Evolutionary conservation across 768 basidiomycete genomes (phyloP).

Genomic region (Macrolepiota dolichaula): DNA sequence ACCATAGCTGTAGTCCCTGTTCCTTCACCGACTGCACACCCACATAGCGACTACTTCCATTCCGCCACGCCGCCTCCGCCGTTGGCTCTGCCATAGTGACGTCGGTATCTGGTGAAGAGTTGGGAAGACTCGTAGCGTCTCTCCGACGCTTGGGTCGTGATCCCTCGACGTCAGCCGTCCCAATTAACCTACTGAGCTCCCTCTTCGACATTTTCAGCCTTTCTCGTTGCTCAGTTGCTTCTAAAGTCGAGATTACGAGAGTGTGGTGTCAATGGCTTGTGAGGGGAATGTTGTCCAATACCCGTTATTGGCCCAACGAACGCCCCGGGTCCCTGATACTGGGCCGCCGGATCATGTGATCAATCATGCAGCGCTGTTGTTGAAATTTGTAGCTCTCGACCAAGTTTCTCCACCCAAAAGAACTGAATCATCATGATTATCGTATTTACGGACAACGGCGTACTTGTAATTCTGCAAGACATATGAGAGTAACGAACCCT

Average conservation of each 20-base stretch:
- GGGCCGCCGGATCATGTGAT: constrained; percentile 9
- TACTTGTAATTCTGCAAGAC: not conserved
- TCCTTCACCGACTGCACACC: constrained; percentile 49
- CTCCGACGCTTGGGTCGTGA: constrained; percentile 43
- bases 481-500: not conserved
- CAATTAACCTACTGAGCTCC: constrained; percentile 32
- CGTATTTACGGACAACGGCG: not conserved
- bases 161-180: constrained; percentile 30
- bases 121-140: constrained; percentile 29
- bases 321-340: not conserved
- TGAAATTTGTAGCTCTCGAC: constrained; percentile 15
- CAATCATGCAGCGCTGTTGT: constrained; percentile 10
- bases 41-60: constrained; percentile 19
- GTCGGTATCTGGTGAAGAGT: constrained; percentile 38
- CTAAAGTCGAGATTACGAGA: not conserved
- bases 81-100: constrained; percentile 31
- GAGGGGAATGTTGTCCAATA: constrained; percentile 5
- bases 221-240: not conserved
- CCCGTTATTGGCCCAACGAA: constrained; percentile 4
- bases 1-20: constrained; percentile 71
- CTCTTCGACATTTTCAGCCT: constrained; percentile 35
- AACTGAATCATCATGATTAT: not conserved
- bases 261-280: not conserved
- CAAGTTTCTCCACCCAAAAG: not conserved
- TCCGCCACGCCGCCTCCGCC: constrained; percentile 18